Evolutionary conservation across 805 yeast genomes (phyloP), one percentile per base, ranked within the genome.

Genomic region (Metschnikowia santaceciliae): DNA sequence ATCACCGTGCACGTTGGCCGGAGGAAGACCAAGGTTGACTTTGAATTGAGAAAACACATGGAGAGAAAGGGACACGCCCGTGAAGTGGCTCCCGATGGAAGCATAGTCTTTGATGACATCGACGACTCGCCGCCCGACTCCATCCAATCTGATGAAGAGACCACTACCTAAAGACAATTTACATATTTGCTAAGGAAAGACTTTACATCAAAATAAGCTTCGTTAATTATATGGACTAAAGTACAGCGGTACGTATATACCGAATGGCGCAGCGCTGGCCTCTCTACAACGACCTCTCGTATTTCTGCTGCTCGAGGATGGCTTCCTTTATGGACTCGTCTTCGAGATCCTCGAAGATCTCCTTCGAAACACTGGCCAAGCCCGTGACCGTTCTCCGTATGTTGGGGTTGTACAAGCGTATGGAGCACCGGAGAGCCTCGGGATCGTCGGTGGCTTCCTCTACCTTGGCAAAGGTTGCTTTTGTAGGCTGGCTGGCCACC

Each of bases 401-500:
- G 32, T 80, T 70, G 46, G 78, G 75, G 39, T 67, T 61, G 32
- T 76, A 62, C 46, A 76, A 69, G 0, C 51, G 57, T 11, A 51
- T 80, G 83, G 56, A 76, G 74, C 35, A 69, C 60, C 43, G 52
- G 32, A 58, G 40, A 5, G 84, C 61, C 42, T 72, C 66, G 26
- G 67, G 62, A 23, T 63, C 68, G 4, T 57, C 55, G 11, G 32
- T 45, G 3, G 64, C 50, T 6, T 58, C 63, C 0, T 62, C 65
- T 1, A 68, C 49, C 45, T 68, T 72, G 30, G 49, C 55, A 6
- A 69, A 42, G 32, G 62, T 57, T 5, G 75, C 70, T 42, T 61
- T 61, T 5, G 79, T 72, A 1, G 98, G 89, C 69, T 94, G 99
- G 6, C 96, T 85, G 4, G 75, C 71, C 19, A 61, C 64, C 3